These are phyloP conservation scores for Aegilops longissima DNA, from an alignment of 176 grass and related monocot genomes.

Conservation along the genomic window DNA sequence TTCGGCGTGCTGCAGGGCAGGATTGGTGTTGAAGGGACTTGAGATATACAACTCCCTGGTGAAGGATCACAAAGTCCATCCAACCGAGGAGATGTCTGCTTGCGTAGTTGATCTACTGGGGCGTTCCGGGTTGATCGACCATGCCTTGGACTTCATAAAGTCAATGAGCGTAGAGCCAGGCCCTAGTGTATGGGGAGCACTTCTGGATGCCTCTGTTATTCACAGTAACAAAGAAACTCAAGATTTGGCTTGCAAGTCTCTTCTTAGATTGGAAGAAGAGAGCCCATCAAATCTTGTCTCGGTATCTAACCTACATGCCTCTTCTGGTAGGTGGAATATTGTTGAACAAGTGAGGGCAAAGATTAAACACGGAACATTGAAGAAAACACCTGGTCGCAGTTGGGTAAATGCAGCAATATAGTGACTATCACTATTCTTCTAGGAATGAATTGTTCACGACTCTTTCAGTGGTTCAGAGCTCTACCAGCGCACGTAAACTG, in stretches of 20 bases:
- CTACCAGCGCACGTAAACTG: background rate
- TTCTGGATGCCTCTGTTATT: constrained; percentile 61
- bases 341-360: constrained; percentile 58
- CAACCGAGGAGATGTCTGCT: constrained; percentile 63
- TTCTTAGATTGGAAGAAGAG: constrained; percentile 49
- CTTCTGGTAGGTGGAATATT: constrained; percentile 60
- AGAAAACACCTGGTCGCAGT: constrained; percentile 56
- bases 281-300: constrained; percentile 59
- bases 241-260: constrained; percentile 49
- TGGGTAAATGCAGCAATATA: constrained; percentile 44
- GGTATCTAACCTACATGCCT: constrained; percentile 64
- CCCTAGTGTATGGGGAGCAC: constrained; percentile 64
- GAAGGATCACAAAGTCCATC: constrained; percentile 53
- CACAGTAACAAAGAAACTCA: constrained; percentile 51
- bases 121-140: constrained; percentile 45
- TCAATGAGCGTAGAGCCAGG: constrained; percentile 49
- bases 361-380: constrained; percentile 45
- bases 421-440: background rate
- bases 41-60: constrained; percentile 52
- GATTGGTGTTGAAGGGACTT: constrained; percentile 52
- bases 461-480: background rate
- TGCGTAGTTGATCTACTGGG: constrained; percentile 65
- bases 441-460: background rate
- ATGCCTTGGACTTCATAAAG: constrained; percentile 58
- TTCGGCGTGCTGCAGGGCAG: constrained; percentile 54